Evolutionary conservation across 2,329 filamentous ascomycete genomes (phyloP), one percentile per base, ranked within the genome.

Genomic region (Laburnicola sp.): DNA sequence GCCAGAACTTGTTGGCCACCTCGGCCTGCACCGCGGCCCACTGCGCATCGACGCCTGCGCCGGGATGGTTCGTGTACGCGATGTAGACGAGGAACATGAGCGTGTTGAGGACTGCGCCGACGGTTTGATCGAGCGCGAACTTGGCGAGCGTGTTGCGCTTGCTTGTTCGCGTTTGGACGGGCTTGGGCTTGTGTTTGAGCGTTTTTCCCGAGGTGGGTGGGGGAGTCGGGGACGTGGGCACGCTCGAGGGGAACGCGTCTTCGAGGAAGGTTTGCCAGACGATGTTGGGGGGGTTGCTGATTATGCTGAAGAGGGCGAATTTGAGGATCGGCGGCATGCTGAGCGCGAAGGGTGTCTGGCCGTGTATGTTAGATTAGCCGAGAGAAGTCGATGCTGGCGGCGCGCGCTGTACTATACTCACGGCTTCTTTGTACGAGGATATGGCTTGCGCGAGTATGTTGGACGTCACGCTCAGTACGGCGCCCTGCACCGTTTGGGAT

Each of bases 201-300:
- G 60, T 37, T 50, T 74, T 70, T 48, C 70, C 62, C 9, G 51
- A 45, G 10, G 59, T 27, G 21, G 63, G 49, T 10, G 62, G 54
- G 22, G 16, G 16, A 16, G 16, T 16, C 16, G 57, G 47, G 4
- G 62, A 67, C 48, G 74, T 73, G 4, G 75, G 62, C 8, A 77
- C 42, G 73, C 70, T 37, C 0, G 87, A 86, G 0, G 91, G 91
- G 66, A 91, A 95, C 3, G 78, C 74, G 4, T 81, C 76, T 73
- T 96, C 91, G 45, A 96, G 80, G 66, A 82, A 89, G 35, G 84
- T 81, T 78, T 96, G 91, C 91, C 91, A 96, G 63, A 89, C 69
- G 67, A 91, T 89, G 74, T 97, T 97, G 38, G 88, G 88, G 2
- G 91, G 91, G 35, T 86, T 87, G 71, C 81, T 86, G 52, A 96